phyloP scores from a whole-genome alignment of 148 eudicot genomes.

The Persicaria tinctoria region DNA sequence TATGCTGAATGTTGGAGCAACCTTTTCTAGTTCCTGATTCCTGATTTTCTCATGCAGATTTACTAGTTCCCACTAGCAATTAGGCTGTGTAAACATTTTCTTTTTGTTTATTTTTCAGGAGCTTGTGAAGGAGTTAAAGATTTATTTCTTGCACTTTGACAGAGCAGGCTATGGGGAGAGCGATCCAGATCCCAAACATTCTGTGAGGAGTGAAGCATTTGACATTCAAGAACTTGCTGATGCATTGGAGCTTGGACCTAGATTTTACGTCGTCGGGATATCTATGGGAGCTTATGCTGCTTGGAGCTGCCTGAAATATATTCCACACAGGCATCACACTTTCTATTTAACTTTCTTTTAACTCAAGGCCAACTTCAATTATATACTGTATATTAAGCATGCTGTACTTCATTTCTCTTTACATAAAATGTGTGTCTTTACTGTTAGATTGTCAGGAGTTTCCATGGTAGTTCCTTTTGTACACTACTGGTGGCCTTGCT shows the following conservation, averaged over 20 bases:
- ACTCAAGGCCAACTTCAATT: neutral
- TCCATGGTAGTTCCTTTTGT: constrained; percentile 62
- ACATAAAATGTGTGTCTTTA: neutral
- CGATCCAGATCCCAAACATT: constrained; percentile 63
- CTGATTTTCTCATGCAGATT: neutral
- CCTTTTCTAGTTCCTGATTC: neutral
- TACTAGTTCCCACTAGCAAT: neutral
- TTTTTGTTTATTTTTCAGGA: constrained; percentile 29
- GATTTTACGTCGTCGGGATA: constrained; percentile 57
- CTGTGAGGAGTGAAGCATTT: constrained; percentile 62
- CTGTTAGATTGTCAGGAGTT: constrained; percentile 59
- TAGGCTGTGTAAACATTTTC: neutral
- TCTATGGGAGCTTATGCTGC: constrained; percentile 65
- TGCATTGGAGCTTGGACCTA: constrained; percentile 54
- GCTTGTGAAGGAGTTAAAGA: constrained; percentile 39
- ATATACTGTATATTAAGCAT: neutral
- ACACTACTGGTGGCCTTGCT: constrained; percentile 68
- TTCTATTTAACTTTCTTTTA: neutral
- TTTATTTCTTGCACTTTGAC: constrained; percentile 55
- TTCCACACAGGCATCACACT: constrained; percentile 58
- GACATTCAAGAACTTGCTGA: constrained; percentile 85
- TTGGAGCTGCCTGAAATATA: constrained; percentile 66
- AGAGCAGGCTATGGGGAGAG: constrained; percentile 92
- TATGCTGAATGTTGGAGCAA: too few species aligned
- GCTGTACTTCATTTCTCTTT: neutral